Percentiles rank a stretch among this genome's conserved stretches.
These are phyloP conservation scores for Rhodotorula kratochvilovae DNA, from an alignment of 768 basidiomycete species.

Conservation along the genomic window DNA sequence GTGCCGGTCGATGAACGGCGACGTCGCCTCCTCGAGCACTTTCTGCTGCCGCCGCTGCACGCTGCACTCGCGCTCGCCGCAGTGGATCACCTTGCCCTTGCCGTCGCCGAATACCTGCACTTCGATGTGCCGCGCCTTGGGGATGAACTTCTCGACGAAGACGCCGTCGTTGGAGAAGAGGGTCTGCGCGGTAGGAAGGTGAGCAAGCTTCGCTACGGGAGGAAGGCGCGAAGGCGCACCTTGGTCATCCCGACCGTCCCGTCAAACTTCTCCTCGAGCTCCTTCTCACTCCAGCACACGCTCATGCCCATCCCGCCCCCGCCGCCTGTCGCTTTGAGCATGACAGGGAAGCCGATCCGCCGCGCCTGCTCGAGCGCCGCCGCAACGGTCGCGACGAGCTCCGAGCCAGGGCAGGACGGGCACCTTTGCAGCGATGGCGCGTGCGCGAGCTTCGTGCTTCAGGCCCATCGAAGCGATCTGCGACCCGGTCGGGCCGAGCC, in stretches of 20 bases:
- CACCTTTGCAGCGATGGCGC: constrained; percentile 43
- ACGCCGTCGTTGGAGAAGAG: constrained; percentile 53
- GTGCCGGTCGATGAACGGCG: constrained; percentile 56
- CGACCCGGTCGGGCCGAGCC: constrained; percentile 20
- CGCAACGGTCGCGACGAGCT: constrained; percentile 51
- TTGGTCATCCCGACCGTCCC: constrained; percentile 15
- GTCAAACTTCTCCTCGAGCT: constrained; percentile 32
- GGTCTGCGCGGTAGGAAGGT: constrained; percentile 39
- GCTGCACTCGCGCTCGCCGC: constrained; percentile 64
- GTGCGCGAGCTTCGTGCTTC: constrained; percentile 26
- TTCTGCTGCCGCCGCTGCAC: constrained; percentile 68
- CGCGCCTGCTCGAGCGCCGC: constrained; percentile 49
- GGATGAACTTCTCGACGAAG: constrained; percentile 57
- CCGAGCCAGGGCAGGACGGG: constrained; percentile 56
- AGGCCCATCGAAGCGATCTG: constrained; percentile 23
- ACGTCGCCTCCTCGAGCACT: constrained; percentile 65
- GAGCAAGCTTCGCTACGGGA: no score
- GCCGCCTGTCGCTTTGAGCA: constrained; percentile 55
- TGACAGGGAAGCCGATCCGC: constrained; percentile 55
- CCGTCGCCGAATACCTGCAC: constrained; percentile 62
- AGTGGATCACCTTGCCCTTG: constrained; percentile 55
- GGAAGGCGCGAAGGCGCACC: background rate
- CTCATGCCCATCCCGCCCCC: constrained; percentile 67
- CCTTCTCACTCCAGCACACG: constrained; percentile 53
- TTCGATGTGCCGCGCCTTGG: constrained; percentile 32